Conservation (phyloP, 768 basidiomycete species). For the Leccinellum luteum region DNA sequence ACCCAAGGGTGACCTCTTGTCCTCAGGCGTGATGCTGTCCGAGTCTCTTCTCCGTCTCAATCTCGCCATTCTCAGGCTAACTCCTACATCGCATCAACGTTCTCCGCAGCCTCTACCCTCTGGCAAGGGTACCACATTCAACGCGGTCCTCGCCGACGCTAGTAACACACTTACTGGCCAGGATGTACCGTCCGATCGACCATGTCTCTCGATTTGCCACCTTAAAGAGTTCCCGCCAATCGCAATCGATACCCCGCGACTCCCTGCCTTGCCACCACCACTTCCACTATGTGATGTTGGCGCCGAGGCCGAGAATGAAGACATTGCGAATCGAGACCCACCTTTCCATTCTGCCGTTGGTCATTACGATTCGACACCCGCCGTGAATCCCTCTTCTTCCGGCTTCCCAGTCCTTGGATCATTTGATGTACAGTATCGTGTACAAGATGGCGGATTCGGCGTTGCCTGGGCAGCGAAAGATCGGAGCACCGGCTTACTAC, state of each 20-base stretch:
- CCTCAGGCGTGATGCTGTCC: conserved; percentile 6
- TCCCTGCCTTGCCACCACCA: neutral
- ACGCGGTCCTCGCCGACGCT: neutral
- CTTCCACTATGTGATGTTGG: neutral
- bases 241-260: neutral
- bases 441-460: conserved; percentile 24
- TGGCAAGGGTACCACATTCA: conserved; percentile 7
- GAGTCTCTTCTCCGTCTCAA: conserved; percentile 2
- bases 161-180: neutral
- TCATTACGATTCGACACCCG: neutral
- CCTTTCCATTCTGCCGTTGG: neutral
- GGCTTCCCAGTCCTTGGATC: conserved; percentile 27
- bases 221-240: neutral
- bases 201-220: neutral
- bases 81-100: neutral
- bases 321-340: neutral
- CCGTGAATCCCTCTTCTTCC: neutral
- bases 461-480: conserved; percentile 24
- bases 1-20: neutral
- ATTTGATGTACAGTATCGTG: conserved; percentile 16
- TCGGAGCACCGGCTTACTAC: conserved; percentile 24
- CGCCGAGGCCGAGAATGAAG: neutral
- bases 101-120: neutral
- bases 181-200: neutral
- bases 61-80: conserved; percentile 7